Percentiles rank a stretch among this genome's conserved stretches.
Evolutionary conservation across 2,329 filamentous ascomycete species (phyloP).

Genomic region (Seiridium unicorne): DNA sequence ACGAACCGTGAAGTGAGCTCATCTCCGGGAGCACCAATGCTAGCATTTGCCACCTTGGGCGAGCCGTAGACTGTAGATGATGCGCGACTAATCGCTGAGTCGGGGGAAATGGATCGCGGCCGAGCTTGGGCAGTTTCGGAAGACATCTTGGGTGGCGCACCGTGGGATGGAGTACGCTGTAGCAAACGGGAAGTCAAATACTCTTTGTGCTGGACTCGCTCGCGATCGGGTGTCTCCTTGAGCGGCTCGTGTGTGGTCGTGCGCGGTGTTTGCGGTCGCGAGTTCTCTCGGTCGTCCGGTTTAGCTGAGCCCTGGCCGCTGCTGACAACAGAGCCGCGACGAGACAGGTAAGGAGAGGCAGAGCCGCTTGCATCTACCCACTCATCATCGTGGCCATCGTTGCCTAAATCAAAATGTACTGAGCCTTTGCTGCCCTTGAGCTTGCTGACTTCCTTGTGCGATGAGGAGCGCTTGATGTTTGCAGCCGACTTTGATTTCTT

Average conservation of each 20-base stretch:
- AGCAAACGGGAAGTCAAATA: conserved; percentile 68
- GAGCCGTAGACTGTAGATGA: conserved; percentile 37
- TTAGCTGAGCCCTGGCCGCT: conserved; percentile 47
- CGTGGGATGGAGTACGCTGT: conserved; percentile 60
- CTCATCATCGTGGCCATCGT: conserved; percentile 42
- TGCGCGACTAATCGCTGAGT: conserved; percentile 34
- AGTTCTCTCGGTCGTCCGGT: conserved; percentile 22
- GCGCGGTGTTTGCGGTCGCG: conserved; percentile 32
- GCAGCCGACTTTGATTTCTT: conserved; percentile 51
- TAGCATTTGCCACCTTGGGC: conserved; percentile 17
- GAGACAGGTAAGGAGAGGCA: conserved; percentile 57
- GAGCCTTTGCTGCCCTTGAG: conserved; percentile 43
- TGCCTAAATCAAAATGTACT: conserved; percentile 64
- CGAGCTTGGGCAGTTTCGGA: conserved; percentile 53
- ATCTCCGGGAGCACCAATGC: conserved; percentile 22
- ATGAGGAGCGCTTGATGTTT: conserved; percentile 52
- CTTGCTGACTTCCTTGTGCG: conserved; percentile 46
- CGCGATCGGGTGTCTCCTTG: conserved; percentile 33
- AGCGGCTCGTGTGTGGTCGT: conserved; percentile 11
- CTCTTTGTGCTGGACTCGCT: conserved; percentile 55
- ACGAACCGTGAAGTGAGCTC: conserved; percentile 61
- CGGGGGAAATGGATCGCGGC: conserved; percentile 30
- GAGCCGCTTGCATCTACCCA: conserved; percentile 67
- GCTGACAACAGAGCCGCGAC: conserved; percentile 48
- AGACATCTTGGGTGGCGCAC: conserved; percentile 65